These are phyloP conservation scores for Epichloe coenophiala DNA, from an alignment of 2,329 filamentous ascomycete species.

Conservation along the genomic window DNA sequence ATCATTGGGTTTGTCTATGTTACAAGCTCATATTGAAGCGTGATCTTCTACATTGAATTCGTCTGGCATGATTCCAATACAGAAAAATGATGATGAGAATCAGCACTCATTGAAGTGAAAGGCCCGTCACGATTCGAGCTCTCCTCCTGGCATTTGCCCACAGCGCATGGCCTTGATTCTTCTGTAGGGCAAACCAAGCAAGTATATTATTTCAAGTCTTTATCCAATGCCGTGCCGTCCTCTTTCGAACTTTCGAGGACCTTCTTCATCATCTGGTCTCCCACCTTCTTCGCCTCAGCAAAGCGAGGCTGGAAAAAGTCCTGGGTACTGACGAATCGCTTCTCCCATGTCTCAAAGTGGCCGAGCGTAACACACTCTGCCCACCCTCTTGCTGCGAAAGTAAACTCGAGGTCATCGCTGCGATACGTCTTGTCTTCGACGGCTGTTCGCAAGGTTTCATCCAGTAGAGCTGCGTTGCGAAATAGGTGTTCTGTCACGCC, in stretches of 20 bases:
- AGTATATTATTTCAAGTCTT: too few species aligned
- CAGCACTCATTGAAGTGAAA: too few species aligned
- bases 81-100: too few species aligned
- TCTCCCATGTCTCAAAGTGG: conserved; percentile 84
- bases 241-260: conserved; percentile 66
- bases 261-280: conserved; percentile 94
- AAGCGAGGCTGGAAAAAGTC: conserved; percentile 86
- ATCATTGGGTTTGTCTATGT: too few species aligned
- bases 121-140: too few species aligned
- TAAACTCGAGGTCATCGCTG: conserved; percentile 94
- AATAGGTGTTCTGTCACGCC: conserved; percentile 97
- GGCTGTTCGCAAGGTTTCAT: conserved; percentile 74
- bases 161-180: not conserved
- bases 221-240: not conserved
- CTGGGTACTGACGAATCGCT: conserved; percentile 84
- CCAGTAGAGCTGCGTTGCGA: conserved; percentile 64
- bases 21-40: too few species aligned
- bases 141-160: too few species aligned
- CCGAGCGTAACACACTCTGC: conserved; percentile 84
- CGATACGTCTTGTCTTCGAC: conserved; percentile 84
- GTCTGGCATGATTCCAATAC: too few species aligned
- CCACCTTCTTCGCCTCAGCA: conserved; percentile 70
- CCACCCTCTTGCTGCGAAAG: conserved; percentile 92
- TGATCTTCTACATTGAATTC: too few species aligned
- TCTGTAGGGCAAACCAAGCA: too few species aligned